These are phyloP conservation scores for Talaromyces borbonicus DNA, from an alignment of 495 filamentous ascomycete species.

Conservation along the genomic window DNA sequence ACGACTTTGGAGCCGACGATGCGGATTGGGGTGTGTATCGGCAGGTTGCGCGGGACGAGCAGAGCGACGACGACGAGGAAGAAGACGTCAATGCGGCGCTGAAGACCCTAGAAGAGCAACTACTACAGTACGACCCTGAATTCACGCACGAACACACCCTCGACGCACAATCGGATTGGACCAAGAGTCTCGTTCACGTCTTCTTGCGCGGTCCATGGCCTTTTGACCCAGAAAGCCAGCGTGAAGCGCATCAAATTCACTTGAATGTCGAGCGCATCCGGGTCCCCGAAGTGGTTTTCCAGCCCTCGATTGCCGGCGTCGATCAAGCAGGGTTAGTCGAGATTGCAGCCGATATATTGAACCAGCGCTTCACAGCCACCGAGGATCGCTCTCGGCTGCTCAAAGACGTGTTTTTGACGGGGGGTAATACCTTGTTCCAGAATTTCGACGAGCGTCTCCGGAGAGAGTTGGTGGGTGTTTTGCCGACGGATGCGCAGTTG, in stretches of 20 bases:
- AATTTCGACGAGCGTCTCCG: conserved; percentile 78
- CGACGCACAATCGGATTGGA: conserved; percentile 91
- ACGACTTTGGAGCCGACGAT: conserved; percentile 94
- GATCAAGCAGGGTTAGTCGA: conserved; percentile 92
- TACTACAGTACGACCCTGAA: conserved; percentile 74
- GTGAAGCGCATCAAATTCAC: conserved; percentile 79
- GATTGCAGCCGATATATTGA: conserved; percentile 76
- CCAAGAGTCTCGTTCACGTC: conserved; percentile 76
- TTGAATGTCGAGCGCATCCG: conserved; percentile 95
- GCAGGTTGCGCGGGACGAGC: conserved; percentile 69
- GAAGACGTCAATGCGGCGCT: conserved; percentile 71
- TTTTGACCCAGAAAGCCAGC: conserved; percentile 69
- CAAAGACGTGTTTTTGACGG: conserved; percentile 84
- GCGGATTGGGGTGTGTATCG: conserved; percentile 97
- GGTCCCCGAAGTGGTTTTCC: conserved; percentile 90
- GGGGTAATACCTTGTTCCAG: conserved; percentile 80
- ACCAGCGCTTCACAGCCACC: conserved; percentile 56
- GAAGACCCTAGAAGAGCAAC: conserved; percentile 65
- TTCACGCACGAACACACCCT: conserved; percentile 87
- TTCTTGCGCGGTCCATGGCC: conserved; percentile 82
- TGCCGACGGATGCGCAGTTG: conserved; percentile 60
- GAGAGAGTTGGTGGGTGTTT: conserved; percentile 56
- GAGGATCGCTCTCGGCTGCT: conserved; percentile 54
- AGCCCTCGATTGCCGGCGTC: conserved; percentile 87
- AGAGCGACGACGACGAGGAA: conserved; percentile 71